Base-by-base conservation (phyloP, 2,329 filamentous ascomycete genomes). In the Xylaria sp. region DNA sequence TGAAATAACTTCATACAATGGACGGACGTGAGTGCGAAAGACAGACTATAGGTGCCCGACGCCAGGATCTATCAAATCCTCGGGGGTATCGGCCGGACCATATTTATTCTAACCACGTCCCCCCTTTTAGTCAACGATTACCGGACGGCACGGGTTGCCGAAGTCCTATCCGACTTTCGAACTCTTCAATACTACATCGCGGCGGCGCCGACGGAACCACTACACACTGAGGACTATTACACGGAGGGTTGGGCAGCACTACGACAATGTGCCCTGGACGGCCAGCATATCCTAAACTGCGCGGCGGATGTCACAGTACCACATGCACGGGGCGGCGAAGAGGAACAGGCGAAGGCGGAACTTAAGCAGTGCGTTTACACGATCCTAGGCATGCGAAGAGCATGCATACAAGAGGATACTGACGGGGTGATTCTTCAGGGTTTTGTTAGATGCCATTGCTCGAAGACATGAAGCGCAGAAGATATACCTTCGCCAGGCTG, bases 391-490 rank as follows among this genome's bases (percentile, higher is more conserved):
- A 59, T n/a, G 15, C n/a, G 53, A 38, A 38, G 31, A 47, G 31
- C 55, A 10, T 10, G 29, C n/a, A 11, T 5, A 31, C 20, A 54
- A 51, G 15, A 49, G 65, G 51, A 45, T 59, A 61, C 67, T 74
- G 10, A 72, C 61, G 39, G 17, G 9, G 33, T 54, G 54, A 17
- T 25, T 66, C 50, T 22, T 42, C 29, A 89, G 87, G 72, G 82
- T 89, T 65, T 79, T 85, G 55, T 80, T 90, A 45, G 88, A 90
- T 72, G 86, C 87, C 25, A 88, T 84, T 72, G 82, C 87, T 9
- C 83, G 88, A 71, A 82, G 88, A 58, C 88, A 90, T 76, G 86
- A 89, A 73, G 87, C 80, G 31, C 87, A 89, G 71, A 90, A 89
- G 80, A 90, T 90, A 71, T 88, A 86, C 71, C 80, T 88, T 65